Conservation (phyloP, 2,329 filamentous ascomycete genomes). For the Penicillium sp. region DNA sequence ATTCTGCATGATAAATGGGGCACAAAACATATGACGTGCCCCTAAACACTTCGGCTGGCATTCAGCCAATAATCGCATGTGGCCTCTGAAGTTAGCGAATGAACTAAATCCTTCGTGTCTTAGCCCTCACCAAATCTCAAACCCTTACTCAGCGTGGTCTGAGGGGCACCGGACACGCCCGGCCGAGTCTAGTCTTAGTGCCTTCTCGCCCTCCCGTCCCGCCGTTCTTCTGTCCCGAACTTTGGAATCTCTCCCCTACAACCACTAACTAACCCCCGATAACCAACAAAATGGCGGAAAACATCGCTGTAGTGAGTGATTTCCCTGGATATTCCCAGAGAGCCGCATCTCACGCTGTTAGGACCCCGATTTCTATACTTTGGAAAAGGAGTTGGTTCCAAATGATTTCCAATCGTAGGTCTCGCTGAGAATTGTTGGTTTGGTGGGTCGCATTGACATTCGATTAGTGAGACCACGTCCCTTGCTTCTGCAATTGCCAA, state of each 20-base stretch:
- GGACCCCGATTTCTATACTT: constrained; percentile 13
- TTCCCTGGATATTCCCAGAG: neutral
- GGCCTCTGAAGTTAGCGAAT: neutral
- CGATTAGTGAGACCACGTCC: constrained; percentile 18
- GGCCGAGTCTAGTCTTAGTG: neutral
- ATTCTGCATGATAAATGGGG: no score
- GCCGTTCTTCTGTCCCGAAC: neutral
- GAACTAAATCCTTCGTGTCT: neutral
- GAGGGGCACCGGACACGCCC: neutral
- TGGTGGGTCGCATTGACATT: neutral
- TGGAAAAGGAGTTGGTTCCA: neutral
- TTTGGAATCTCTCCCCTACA: neutral
- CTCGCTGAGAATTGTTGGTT: neutral
- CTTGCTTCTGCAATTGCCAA: constrained; percentile 13
- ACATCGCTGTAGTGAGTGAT: neutral
- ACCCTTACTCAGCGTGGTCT: neutral
- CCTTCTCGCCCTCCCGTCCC: neutral
- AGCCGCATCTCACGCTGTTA: neutral
- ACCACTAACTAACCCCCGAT: neutral
- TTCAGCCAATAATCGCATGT: neutral
- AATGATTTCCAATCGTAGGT: constrained; percentile 17
- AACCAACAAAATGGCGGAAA: neutral
- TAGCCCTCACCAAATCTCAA: neutral
- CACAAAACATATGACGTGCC: no score
- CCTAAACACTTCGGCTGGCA: neutral